Evolutionary conservation across 202 grass and related monocot species (phyloP).

Genomic region (Schoenoplectus triqueter): DNA sequence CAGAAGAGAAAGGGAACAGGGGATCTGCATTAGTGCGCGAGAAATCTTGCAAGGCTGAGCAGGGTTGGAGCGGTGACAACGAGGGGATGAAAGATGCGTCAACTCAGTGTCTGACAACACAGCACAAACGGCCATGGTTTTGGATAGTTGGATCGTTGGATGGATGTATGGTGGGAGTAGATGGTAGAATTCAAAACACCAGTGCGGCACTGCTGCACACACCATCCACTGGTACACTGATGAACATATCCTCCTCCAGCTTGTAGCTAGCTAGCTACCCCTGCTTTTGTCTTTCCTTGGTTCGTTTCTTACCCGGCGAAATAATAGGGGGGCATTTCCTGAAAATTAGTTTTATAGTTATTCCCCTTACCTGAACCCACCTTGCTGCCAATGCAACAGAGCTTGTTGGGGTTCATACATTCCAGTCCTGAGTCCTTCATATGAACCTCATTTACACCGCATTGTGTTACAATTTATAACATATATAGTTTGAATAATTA

Average conservation of each 20-base stretch:
- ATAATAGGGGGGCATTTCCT: slow-evolving; percentile 28
- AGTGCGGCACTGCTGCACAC: background rate
- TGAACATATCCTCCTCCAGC: background rate
- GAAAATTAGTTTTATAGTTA: background rate
- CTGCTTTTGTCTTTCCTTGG: slow-evolving; percentile 11
- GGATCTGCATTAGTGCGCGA: background rate
- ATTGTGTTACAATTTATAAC: background rate
- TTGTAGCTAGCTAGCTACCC: background rate
- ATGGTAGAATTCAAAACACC: background rate
- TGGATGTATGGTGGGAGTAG: too few species aligned
- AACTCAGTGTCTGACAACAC: slow-evolving; percentile 36
- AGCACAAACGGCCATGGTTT: slow-evolving; percentile 4
- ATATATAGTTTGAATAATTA: background rate
- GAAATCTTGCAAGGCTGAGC: background rate
- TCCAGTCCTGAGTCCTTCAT: background rate
- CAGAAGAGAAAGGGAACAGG: background rate
- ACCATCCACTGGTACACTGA: background rate
- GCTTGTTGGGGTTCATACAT: background rate
- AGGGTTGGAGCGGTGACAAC: slow-evolving; percentile 16
- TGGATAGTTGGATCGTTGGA: background rate
- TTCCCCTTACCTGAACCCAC: background rate
- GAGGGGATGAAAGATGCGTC: slow-evolving; percentile 30
- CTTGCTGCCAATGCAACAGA: background rate
- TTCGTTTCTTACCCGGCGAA: slow-evolving; percentile 23
- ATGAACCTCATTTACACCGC: background rate